Base-by-base conservation (phyloP, 768 basidiomycete species). In the Hemileccinum impolitum region DNA sequence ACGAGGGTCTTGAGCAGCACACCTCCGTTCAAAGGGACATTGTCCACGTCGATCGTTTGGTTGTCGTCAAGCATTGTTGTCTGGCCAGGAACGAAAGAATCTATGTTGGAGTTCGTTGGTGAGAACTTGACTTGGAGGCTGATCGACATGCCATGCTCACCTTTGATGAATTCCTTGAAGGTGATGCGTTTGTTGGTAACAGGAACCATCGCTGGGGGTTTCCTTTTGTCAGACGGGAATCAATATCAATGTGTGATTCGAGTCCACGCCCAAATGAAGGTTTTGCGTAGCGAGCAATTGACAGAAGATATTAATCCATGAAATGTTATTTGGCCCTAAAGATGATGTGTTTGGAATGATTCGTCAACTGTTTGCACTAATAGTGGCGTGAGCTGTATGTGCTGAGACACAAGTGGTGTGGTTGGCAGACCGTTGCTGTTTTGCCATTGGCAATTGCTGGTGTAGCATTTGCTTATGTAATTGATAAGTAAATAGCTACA, bases 1-100 rank as follows among this genome's bases (percentile, higher is more conserved):
- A 68, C 70, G 14, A 83, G 69, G 0, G 71, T 72, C 61, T 82
- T 83, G 54, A 80, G 39, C 8, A 84, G 57, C 47, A 79, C 57
- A 0, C 77, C 76, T 0, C 76, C 75, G 17, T 77, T 61, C 36
- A 80, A 59, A 2, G 72, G 60, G 1, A 71, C 72, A 25, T 57
- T 72, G 15, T 79, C 76, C 17, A 74, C 55, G 53, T 83, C 81
- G 55, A 84, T 81, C 1, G 66, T 73, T 46, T 72, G 58, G 0
- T 65, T 72, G 4, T 49, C 63, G 48, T 81, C 78, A 50, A 77
- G 71, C 0, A 73, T 56, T 3, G 72, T 72, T 6, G 76, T 77
- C 54, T 75, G 68, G 15, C 76, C 76, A 0, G 71, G 65, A 58
- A 64, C 21, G 12, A 35, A 43, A 31, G 28, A 1, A 8, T 21